phyloP scores from a whole-genome alignment of 83 land plant genomes.

The Picea mariana region DNA sequence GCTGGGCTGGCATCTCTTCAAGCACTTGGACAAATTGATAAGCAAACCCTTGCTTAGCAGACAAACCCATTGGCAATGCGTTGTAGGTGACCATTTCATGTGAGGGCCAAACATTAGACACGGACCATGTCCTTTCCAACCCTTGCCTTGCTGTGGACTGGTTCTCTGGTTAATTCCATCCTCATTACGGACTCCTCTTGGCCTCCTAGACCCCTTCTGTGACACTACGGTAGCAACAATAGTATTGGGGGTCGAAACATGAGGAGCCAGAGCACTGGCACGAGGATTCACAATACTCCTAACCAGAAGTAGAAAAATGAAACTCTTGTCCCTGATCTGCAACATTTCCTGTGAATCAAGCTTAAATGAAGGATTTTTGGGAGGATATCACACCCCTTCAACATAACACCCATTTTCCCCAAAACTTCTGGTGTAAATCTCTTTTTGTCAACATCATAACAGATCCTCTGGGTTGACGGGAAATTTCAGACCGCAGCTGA shows the following conservation, averaged over 20 bases:
- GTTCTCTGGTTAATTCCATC: not conserved
- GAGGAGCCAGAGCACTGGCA: not conserved
- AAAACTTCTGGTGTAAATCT: conserved; percentile 90
- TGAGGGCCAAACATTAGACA: not conserved
- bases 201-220: not conserved
- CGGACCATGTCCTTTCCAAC: not conserved
- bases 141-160: not conserved
- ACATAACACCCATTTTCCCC: conserved; percentile 94
- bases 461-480: conserved; percentile 93
- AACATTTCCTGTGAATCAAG: conserved; percentile 87
- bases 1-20: too few species aligned
- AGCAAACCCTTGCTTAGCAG: too few species aligned
- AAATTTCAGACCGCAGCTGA: conserved; percentile 97
- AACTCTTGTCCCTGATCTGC: conserved; percentile 94
- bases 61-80: too few species aligned
- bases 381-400: conserved; percentile 83
- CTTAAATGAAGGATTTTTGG: conserved; percentile 77
- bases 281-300: not conserved
- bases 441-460: conserved; percentile 89
- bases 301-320: conserved; percentile 78
- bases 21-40: too few species aligned
- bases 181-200: not conserved
- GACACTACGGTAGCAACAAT: not conserved
- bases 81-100: not conserved
- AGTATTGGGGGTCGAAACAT: not conserved